Evolutionary conservation across 352 stramenopile genomes (phyloP), one percentile per base, ranked within the genome.

Genomic region (Albugo laibachii): DNA sequence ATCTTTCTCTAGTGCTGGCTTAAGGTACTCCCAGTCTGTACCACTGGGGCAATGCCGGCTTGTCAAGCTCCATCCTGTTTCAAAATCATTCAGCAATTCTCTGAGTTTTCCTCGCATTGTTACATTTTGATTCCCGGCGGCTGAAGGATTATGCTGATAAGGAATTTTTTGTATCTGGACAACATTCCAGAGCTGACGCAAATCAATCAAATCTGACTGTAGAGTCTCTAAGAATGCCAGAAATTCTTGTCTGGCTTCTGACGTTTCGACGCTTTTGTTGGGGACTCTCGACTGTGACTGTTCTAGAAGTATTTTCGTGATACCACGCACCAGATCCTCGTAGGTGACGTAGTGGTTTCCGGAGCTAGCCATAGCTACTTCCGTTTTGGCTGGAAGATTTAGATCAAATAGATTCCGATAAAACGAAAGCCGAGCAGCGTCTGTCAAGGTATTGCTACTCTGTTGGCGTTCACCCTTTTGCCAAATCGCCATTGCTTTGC

Each of bases 21-120:
- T 63, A 36, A 72, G 50, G 12, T 63, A 60, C 43, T 74, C 62
- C 67, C 67, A 81, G 45, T 86, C 65, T 10, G 62, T 58, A 11
- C 65, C 69, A 0, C 58, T 81, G 2, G 74, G 69, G 54, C 80
- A 83, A 37, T 83, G 65, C 2, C 71, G 69, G 44, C 83, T 69
- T 31, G 24, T 31, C 8, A 31, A 31, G 24, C 24, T 31, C 24
- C 24, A 31, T 31, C 24, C 24, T 31, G 24, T 31, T 31, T 31
- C 24, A 31, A 31, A 31, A 31, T 31, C 24, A 8, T 31, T 3
- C 24, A 31, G 8, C 24, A 31, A 10, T 8, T 31, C 8, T 31
- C 3, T 10, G 3, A 31, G 3, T 31, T 31, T 31, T 31, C 3
- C 24, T 31, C 8, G 3, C 3, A 31, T 31, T 31, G 24, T 31